Conservation (phyloP, 768 basidiomycete genomes). For the Mycena amicta region DNA sequence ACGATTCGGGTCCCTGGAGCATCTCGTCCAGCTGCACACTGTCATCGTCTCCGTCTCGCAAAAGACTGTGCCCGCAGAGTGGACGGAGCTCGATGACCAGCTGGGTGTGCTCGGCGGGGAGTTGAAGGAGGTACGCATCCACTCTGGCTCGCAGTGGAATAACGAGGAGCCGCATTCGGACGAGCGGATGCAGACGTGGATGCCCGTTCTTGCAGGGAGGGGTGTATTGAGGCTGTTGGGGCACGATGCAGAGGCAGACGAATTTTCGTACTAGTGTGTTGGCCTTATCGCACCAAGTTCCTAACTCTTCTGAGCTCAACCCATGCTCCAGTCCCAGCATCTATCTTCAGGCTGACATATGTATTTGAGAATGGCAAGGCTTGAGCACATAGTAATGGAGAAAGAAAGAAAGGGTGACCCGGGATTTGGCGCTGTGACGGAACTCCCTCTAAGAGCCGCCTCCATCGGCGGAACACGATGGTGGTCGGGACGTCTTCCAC, state of each 20-base stretch:
- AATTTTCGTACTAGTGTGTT: no score
- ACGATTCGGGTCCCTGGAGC: background rate
- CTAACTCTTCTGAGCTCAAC: no score
- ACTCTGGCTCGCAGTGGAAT: constrained; percentile 1
- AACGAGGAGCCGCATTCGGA: background rate
- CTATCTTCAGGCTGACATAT: no score
- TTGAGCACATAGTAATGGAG: no score
- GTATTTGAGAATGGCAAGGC: no score
- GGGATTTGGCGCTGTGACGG: no score
- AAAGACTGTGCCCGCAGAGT: background rate
- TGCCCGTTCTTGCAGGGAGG: background rate
- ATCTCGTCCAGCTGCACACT: constrained; percentile 1
- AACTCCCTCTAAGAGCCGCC: no score
- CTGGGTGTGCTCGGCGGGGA: background rate
- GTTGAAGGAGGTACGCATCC: constrained; percentile 1
- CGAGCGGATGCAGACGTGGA: background rate
- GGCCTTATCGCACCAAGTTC: no score
- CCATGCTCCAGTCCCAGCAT: no score
- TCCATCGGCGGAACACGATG: no score
- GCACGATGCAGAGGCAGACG: background rate
- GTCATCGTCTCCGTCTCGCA: constrained; percentile 11
- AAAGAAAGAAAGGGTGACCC: no score
- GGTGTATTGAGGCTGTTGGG: background rate
- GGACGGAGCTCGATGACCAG: constrained; percentile 11
- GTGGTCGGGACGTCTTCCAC: background rate